Evolutionary conservation across 345 rosid genomes (phyloP).

Genomic region (Acer saccharum): DNA sequence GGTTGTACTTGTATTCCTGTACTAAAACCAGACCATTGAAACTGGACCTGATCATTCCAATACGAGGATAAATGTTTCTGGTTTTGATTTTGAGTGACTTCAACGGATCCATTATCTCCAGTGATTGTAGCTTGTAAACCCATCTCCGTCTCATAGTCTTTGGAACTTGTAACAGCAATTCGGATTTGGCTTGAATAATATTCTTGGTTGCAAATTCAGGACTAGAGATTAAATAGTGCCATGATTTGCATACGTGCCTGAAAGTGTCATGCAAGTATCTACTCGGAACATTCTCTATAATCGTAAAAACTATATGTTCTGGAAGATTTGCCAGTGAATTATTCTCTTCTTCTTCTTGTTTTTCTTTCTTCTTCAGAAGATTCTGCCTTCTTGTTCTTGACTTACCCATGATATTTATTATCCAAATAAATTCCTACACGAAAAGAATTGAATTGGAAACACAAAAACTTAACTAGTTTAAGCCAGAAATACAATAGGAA

Average conservation of each 20-base stretch:
- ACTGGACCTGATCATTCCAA: slow-evolving; percentile 16
- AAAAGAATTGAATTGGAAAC: too few species aligned
- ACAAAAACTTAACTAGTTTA: too few species aligned
- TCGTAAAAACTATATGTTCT: background rate
- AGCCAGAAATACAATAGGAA: too few species aligned
- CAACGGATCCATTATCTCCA: slow-evolving; percentile 6
- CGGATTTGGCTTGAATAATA: background rate
- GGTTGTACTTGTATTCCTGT: background rate
- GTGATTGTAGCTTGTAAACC: background rate
- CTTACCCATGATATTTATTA: background rate
- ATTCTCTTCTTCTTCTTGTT: background rate
- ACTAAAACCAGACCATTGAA: slow-evolving; percentile 13
- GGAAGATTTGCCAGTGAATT: slow-evolving; percentile 2
- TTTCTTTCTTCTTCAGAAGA: background rate
- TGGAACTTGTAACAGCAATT: background rate
- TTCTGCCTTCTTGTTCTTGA: too few species aligned
- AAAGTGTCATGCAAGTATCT: background rate
- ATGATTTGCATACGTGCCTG: background rate
- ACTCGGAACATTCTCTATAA: slow-evolving; percentile 4
- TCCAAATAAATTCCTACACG: too few species aligned
- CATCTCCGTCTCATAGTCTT: background rate
- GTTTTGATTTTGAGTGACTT: background rate
- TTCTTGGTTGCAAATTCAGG: background rate
- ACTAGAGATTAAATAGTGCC: slow-evolving; percentile 8
- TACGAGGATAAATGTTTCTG: background rate